phyloP scores from a whole-genome alignment of 2,329 filamentous ascomycete species.

The Ascochyta fabae region DNA sequence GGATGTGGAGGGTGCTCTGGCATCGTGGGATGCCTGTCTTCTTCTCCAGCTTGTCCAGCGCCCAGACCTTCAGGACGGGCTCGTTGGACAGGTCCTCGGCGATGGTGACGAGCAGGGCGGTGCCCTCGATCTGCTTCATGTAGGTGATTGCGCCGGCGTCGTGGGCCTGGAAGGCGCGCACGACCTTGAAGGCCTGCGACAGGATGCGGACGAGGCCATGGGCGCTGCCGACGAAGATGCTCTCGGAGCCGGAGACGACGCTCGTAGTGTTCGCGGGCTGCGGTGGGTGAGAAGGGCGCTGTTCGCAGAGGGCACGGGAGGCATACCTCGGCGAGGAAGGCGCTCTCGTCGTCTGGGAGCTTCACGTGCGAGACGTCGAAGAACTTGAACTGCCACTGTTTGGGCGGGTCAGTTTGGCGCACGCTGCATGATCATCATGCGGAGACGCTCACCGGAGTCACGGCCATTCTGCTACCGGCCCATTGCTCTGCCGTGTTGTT shows the following conservation, averaged over 20 bases:
- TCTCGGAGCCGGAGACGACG: constrained; percentile 85
- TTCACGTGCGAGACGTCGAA: constrained; percentile 91
- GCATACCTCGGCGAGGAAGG: constrained; percentile 78
- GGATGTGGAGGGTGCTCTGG: constrained; percentile 81
- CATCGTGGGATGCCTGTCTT: constrained; percentile 90
- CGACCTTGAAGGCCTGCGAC: constrained; percentile 83
- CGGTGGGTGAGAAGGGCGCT: constrained; percentile 30
- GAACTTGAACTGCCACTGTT: constrained; percentile 99
- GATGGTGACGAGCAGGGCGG: constrained; percentile 82
- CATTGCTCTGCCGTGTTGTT: not conserved
- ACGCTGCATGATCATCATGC: constrained; percentile 9
- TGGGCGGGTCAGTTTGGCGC: constrained; percentile 32
- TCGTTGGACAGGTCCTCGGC: constrained; percentile 88
- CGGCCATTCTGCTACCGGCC: constrained; percentile 48
- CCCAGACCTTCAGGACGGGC: constrained; percentile 96
- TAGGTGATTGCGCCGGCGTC: constrained; percentile 82
- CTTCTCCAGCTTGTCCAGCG: constrained; percentile 89
- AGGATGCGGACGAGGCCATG: constrained; percentile 89
- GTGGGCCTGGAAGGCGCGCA: constrained; percentile 86
- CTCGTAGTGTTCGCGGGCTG: constrained; percentile 74
- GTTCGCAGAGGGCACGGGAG: constrained; percentile 10
- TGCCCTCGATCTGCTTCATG: constrained; percentile 90
- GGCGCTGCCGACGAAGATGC: constrained; percentile 84
- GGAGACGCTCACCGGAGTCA: constrained; percentile 48
- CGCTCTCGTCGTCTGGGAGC: constrained; percentile 78